These are phyloP conservation scores for Botryotinia convoluta DNA, from an alignment of 2,329 filamentous ascomycete species.

Conservation along the genomic window DNA sequence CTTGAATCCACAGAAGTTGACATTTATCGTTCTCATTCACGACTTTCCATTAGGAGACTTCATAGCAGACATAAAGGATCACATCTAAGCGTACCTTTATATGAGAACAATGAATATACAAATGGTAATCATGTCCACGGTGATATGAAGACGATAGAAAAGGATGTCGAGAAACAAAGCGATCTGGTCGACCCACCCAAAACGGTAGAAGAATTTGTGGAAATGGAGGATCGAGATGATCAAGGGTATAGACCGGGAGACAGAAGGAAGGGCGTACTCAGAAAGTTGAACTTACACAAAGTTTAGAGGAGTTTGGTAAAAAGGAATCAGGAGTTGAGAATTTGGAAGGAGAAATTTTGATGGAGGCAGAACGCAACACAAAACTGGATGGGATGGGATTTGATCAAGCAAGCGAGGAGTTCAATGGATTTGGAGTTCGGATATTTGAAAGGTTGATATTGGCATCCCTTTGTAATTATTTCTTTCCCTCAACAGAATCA, in stretches of 20 bases:
- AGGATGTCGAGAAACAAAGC: conserved; percentile 10
- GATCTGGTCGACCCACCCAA: conserved; percentile 16
- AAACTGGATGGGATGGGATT: not conserved
- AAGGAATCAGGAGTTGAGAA: not conserved
- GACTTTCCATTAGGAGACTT: conserved; percentile 25
- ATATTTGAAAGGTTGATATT: conserved; percentile 16
- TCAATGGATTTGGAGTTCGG: conserved; percentile 10
- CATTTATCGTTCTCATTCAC: conserved; percentile 35
- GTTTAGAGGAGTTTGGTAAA: conserved; percentile 1
- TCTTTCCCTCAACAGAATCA: not conserved
- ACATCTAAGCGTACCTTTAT: conserved; percentile 21
- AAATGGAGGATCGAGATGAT: conserved; percentile 8
- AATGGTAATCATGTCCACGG: conserved; percentile 27
- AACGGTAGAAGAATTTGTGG: conserved; percentile 4
- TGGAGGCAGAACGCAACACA: conserved; percentile 1
- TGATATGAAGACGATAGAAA: conserved; percentile 8
- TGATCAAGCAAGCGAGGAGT: conserved; percentile 17
- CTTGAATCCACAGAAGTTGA: conserved; percentile 55
- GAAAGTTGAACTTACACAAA: conserved; percentile 26
- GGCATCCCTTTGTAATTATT: conserved; percentile 16
- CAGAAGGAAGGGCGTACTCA: conserved; percentile 27
- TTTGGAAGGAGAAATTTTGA: not conserved
- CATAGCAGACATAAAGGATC: conserved; percentile 23
- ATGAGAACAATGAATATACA: conserved; percentile 31
- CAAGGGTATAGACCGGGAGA: conserved; percentile 22